A percentile compares a stretch with the other conserved stretches of the same genome.
Evolutionary conservation across 2,329 filamentous ascomycete species (phyloP).

Genomic region (Fusarium vanettenii): DNA sequence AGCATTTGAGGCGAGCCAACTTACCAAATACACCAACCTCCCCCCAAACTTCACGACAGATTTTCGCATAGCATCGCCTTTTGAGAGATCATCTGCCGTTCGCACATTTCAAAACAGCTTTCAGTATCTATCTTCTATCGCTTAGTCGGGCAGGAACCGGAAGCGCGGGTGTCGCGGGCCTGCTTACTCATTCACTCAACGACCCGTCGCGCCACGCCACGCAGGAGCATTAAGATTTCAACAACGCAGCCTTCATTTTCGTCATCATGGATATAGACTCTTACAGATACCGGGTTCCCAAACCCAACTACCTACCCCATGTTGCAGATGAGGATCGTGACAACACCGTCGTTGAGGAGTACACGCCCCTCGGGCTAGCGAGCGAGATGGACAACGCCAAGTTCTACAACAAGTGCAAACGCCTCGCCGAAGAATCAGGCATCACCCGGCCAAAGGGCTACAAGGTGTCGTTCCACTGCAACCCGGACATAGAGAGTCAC

Average conservation of each 20-base stretch:
- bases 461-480: slow-evolving; percentile 95
- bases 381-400: slow-evolving; percentile 66
- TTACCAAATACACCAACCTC: slow-evolving; percentile 30
- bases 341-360: slow-evolving; percentile 63
- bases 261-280: slow-evolving; percentile 54
- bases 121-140: neutral
- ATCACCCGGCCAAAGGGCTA: slow-evolving; percentile 87
- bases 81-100: neutral
- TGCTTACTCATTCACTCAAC: slow-evolving; percentile 22
- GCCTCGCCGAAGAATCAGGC: slow-evolving; percentile 69
- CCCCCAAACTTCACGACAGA: neutral
- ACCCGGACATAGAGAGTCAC: slow-evolving; percentile 93
- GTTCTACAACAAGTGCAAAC: slow-evolving; percentile 69
- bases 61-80: neutral
- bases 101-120: neutral
- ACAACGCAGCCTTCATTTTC: slow-evolving; percentile 3
- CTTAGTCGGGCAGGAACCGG: neutral
- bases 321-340: slow-evolving; percentile 63
- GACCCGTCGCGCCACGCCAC: slow-evolving; percentile 14
- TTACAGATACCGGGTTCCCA: slow-evolving; percentile 66
- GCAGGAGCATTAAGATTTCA: neutral
- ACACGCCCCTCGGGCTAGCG: slow-evolving; percentile 61
- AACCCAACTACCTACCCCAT: slow-evolving; percentile 71
- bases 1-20: slow-evolving; percentile 27
- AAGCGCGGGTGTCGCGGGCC: neutral